Conservation (phyloP, 2,329 filamentous ascomycete genomes). For the Aspergillus brasiliensis region DNA sequence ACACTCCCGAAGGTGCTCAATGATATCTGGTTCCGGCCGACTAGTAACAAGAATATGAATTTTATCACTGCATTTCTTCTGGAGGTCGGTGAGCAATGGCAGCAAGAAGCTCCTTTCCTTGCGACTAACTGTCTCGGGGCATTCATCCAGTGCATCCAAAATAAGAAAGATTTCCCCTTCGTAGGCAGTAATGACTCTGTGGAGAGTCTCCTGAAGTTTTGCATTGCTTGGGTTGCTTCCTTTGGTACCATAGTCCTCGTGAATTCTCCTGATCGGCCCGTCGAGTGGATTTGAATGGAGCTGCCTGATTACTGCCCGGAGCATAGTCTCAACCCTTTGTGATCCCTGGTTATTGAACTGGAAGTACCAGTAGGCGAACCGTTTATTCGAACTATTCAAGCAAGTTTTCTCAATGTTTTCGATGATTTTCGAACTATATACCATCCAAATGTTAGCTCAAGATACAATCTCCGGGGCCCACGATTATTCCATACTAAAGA, state of each 20-base stretch:
- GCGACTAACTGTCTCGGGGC: not conserved
- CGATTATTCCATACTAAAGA: not conserved
- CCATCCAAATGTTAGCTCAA: not conserved
- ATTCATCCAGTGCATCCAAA: slow-evolving; percentile 6
- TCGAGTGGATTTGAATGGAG: not conserved
- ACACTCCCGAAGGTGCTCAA: not conserved
- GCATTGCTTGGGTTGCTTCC: not conserved
- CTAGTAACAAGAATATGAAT: not conserved
- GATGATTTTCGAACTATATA: not conserved
- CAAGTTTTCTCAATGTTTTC: not conserved
- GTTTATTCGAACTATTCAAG: rapidly evolving
- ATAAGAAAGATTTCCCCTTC: not conserved
- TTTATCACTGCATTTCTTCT: not conserved
- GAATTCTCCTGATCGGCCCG: not conserved
- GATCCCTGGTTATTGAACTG: not conserved
- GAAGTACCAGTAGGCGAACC: not conserved
- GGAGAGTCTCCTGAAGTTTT: not conserved
- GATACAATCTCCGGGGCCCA: too few species aligned
- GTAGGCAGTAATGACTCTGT: not conserved
- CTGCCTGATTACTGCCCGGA: not conserved
- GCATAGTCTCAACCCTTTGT: not conserved
- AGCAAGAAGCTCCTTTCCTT: not conserved
- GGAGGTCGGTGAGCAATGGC: not conserved
- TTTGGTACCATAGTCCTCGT: not conserved
- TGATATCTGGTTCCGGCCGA: not conserved